Conservation (phyloP, 129 eudicot genomes). For the Artemisia annua region DNA sequence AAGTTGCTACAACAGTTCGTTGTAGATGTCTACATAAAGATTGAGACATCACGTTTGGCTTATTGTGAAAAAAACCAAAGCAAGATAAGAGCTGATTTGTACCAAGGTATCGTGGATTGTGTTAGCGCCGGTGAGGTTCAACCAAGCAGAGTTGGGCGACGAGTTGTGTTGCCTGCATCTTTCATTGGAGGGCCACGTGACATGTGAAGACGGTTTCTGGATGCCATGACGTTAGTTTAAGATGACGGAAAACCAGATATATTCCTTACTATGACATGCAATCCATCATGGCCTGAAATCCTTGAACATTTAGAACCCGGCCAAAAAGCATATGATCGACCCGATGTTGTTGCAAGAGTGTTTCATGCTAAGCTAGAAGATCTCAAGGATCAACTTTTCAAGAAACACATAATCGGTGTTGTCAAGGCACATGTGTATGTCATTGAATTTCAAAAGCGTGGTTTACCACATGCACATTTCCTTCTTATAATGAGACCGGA, state of each 20-base stretch:
- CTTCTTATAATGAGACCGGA: no score
- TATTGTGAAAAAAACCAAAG: not conserved
- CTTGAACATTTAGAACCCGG: not conserved
- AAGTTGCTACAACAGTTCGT: slow-evolving; percentile 13
- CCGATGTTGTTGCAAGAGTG: slow-evolving; percentile 21
- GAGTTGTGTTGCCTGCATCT: slow-evolving; percentile 25
- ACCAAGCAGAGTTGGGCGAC: slow-evolving; percentile 17
- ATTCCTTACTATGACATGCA: slow-evolving; percentile 42
- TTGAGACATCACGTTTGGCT: slow-evolving; percentile 20
- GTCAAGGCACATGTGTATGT: not conserved
- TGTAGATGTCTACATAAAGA: slow-evolving; percentile 27
- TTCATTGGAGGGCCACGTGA: slow-evolving; percentile 41
- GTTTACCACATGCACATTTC: no score
- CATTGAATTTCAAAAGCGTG: no score
- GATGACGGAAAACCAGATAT: slow-evolving; percentile 30
- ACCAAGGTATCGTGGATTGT: slow-evolving; percentile 26
- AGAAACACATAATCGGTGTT: not conserved
- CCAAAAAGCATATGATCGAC: slow-evolving; percentile 22
- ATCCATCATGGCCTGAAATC: slow-evolving; percentile 29
- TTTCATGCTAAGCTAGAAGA: slow-evolving; percentile 19
- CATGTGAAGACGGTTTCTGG: slow-evolving; percentile 22
- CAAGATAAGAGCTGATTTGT: slow-evolving; percentile 10
- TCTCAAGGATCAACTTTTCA: not conserved
- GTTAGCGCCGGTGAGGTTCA: not conserved
- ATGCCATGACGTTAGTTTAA: slow-evolving; percentile 31